phyloP scores from a whole-genome alignment of 2,329 filamentous ascomycete species.

The Fusarium sp. region DNA sequence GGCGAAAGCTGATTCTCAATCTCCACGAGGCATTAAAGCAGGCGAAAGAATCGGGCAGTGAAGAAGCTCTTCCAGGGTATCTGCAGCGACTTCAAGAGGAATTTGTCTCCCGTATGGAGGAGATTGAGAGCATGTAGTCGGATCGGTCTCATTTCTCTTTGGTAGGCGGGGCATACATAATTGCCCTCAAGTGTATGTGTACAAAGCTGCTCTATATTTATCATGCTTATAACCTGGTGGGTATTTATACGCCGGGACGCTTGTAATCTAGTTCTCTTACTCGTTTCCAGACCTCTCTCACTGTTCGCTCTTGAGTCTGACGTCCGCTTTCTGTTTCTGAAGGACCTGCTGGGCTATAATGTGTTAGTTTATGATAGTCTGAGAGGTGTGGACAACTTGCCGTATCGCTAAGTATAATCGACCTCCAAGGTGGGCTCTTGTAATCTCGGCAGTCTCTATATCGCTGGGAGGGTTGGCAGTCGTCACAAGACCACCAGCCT shows the following conservation, averaged over 20 bases:
- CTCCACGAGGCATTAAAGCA: slow-evolving; percentile 80
- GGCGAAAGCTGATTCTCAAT: slow-evolving; percentile 79
- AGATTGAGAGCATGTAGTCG: slow-evolving; percentile 63
- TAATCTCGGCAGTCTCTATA: slow-evolving; percentile 66
- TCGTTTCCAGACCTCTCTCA: slow-evolving; percentile 79
- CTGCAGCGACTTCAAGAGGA: slow-evolving; percentile 70
- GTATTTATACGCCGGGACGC: slow-evolving; percentile 65
- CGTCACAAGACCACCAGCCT: slow-evolving; percentile 81
- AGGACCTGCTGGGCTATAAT: slow-evolving; percentile 71
- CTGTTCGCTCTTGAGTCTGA: slow-evolving; percentile 76
- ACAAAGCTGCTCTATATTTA: not conserved
- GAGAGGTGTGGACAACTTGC: slow-evolving; percentile 51
- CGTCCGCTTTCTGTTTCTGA: slow-evolving; percentile 72
- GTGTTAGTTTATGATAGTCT: slow-evolving; percentile 1
- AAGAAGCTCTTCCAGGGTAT: slow-evolving; percentile 65
- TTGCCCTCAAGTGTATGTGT: not conserved
- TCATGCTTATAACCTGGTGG: slow-evolving; percentile 1
- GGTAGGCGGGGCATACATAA: not conserved
- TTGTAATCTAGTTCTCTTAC: slow-evolving; percentile 76
- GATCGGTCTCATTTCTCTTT: not conserved
- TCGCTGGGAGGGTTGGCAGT: slow-evolving; percentile 78
- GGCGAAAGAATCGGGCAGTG: slow-evolving; percentile 72
- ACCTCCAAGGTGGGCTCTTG: slow-evolving; percentile 73
- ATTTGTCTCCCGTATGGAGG: slow-evolving; percentile 79
- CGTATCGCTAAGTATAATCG: slow-evolving; percentile 78